Percentiles rank a stretch among this genome's conserved stretches.
These are phyloP conservation scores for Tylopilus sp. DNA, from an alignment of 768 basidiomycete species.

Conservation along the genomic window DNA sequence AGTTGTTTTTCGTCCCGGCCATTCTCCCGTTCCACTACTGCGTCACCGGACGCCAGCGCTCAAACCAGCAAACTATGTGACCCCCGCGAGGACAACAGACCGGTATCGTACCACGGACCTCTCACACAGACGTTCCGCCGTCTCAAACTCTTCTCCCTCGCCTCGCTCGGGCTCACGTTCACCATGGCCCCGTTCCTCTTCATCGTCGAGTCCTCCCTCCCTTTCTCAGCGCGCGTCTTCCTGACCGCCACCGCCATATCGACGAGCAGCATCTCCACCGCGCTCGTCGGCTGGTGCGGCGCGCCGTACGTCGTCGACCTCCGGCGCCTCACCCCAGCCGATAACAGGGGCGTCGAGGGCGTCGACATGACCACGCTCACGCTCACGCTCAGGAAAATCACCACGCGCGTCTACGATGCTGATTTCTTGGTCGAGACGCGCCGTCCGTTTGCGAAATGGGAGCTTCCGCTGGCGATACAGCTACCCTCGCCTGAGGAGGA, in stretches of 20 bases:
- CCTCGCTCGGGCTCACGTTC: conserved; percentile 66
- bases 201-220: conserved; percentile 73
- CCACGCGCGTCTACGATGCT: conserved; percentile 73
- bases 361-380: conserved; percentile 71
- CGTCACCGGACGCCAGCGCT: neutral
- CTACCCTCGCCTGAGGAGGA: conserved; percentile 39
- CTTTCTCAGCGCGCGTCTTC: conserved; percentile 60
- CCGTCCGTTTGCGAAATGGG: conserved; percentile 79
- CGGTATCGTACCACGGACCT: conserved; percentile 62
- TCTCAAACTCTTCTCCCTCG: conserved; percentile 80
- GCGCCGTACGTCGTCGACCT: conserved; percentile 71
- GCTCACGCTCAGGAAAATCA: conserved; percentile 52
- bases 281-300: conserved; percentile 66
- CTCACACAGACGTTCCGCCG: conserved; percentile 68
- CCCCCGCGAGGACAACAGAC: conserved; percentile 4
- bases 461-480: conserved; percentile 55
- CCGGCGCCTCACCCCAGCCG: conserved; percentile 45
- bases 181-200: conserved; percentile 79
- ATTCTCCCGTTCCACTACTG: conserved; percentile 13
- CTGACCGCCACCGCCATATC: conserved; percentile 68
- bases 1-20: neutral
- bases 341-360: conserved; percentile 44
- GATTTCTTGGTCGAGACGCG: conserved; percentile 63
- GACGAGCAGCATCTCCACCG: conserved; percentile 72
- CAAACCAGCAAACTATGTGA: conserved; percentile 3